phyloP scores from a whole-genome alignment of 78 protist species.

The Isochrysis galbana region DNA sequence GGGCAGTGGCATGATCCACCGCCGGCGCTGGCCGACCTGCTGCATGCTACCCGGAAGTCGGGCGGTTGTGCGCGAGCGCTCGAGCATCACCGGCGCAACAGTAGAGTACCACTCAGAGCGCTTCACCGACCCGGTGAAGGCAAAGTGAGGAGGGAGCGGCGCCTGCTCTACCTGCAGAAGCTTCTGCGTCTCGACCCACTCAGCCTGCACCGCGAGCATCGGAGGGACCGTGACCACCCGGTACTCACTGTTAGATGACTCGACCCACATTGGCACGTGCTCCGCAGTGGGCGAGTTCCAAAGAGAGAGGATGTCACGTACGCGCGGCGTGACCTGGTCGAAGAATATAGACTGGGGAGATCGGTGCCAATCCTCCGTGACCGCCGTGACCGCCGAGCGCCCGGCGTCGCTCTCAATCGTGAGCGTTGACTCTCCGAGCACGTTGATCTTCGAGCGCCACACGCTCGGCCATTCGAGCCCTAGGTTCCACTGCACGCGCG shows the following conservation, averaged over 20 bases:
- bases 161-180: not conserved
- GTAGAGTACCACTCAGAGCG: not conserved
- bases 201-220: conserved; percentile 11
- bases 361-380: not conserved
- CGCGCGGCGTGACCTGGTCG: not conserved
- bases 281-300: conserved; percentile 12
- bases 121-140: conserved; percentile 14
- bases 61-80: not conserved
- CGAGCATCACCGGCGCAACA: not conserved
- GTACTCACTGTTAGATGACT: not conserved
- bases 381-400: not conserved
- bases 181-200: not conserved
- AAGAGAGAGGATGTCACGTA: not conserved
- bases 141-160: not conserved
- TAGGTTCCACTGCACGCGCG: not conserved
- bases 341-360: not conserved
- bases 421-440: not conserved
- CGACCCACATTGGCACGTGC: not conserved
- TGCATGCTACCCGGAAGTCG: not conserved
- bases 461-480: not conserved
- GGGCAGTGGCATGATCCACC: not conserved
- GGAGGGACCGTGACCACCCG: not conserved
- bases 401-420: not conserved
- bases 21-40: conserved; percentile 9
- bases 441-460: not conserved